Evolutionary conservation across 495 filamentous ascomycete species (phyloP).

Genomic region (Penicillium simplicissimum): DNA sequence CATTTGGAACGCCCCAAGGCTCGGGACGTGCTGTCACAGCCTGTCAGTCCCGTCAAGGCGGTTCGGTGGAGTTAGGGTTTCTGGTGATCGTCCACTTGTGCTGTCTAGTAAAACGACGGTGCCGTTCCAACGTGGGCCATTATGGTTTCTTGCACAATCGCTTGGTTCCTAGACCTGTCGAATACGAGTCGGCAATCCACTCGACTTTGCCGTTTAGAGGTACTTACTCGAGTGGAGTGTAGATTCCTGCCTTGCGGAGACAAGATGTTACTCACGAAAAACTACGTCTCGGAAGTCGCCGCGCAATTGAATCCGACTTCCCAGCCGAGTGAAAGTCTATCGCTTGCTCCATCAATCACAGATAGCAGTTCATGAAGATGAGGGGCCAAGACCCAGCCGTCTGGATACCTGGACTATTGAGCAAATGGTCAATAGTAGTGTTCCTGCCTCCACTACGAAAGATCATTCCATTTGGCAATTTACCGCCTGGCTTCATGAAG

Average conservation of each 20-base stretch:
- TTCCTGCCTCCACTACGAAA: neutral
- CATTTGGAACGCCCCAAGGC: neutral
- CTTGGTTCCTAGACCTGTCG: no score
- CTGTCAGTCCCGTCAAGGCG: conserved; percentile 19
- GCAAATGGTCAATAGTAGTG: conserved; percentile 6
- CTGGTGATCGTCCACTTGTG: conserved; percentile 7
- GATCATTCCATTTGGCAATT: no score
- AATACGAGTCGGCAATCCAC: conserved; percentile 12
- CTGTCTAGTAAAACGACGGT: conserved; percentile 19
- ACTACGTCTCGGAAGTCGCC: neutral
- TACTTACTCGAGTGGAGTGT: neutral
- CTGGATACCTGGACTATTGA: conserved; percentile 8
- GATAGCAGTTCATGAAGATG: neutral
- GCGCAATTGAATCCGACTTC: conserved; percentile 13
- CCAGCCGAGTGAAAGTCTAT: conserved; percentile 8
- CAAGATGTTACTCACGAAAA: neutral
- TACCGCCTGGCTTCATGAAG: neutral
- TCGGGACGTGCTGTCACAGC: conserved; percentile 6
- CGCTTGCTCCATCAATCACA: neutral
- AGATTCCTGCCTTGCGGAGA: conserved; percentile 4
- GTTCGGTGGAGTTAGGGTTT: conserved; percentile 20
- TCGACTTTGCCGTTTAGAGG: neutral
- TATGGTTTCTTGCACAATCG: conserved; percentile 4
- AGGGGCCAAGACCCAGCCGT: neutral
- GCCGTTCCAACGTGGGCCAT: conserved; percentile 1